Conservation (phyloP, 140 eudicot genomes). For the Flaveria floridana region DNA sequence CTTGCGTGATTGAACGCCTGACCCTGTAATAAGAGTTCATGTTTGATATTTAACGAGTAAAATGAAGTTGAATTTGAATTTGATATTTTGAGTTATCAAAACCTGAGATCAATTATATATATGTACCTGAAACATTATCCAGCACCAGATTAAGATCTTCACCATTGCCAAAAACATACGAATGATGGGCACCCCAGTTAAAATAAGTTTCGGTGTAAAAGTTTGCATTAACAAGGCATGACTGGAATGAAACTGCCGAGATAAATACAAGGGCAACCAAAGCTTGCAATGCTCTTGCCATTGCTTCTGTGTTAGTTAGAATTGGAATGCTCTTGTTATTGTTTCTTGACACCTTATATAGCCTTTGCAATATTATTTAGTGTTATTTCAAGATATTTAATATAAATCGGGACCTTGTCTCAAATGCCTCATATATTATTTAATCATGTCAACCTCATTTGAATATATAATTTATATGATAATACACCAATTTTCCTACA, state of each 20-base stretch:
- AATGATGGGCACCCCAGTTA: constrained; percentile 61
- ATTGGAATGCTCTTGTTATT: not conserved
- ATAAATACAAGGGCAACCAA: constrained; percentile 33
- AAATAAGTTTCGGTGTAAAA: constrained; percentile 40
- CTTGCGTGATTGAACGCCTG: constrained; percentile 56
- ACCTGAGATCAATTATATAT: too few relatives aligned
- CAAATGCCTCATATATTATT: not conserved
- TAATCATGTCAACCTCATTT: not conserved
- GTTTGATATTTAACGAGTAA: too few relatives aligned
- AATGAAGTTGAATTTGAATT: too few relatives aligned
- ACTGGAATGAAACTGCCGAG: constrained; percentile 38
- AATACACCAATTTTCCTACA: not conserved
- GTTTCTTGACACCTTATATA: not conserved
- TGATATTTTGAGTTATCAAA: too few relatives aligned
- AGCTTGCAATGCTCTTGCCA: constrained; percentile 39
- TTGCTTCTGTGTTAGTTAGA: not conserved
- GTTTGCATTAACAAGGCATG: constrained; percentile 40
- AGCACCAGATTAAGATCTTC: constrained; percentile 51
- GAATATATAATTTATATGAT: not conserved
- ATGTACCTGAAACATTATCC: constrained; percentile 54
- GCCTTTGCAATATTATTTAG: not conserved
- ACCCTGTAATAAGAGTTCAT: constrained; percentile 40
- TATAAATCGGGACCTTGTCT: not conserved
- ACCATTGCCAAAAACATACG: constrained; percentile 36
- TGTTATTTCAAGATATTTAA: too few relatives aligned